Evolutionary conservation across 2,329 filamentous ascomycete species (phyloP).

Genomic region (Sclerotinia minor): DNA sequence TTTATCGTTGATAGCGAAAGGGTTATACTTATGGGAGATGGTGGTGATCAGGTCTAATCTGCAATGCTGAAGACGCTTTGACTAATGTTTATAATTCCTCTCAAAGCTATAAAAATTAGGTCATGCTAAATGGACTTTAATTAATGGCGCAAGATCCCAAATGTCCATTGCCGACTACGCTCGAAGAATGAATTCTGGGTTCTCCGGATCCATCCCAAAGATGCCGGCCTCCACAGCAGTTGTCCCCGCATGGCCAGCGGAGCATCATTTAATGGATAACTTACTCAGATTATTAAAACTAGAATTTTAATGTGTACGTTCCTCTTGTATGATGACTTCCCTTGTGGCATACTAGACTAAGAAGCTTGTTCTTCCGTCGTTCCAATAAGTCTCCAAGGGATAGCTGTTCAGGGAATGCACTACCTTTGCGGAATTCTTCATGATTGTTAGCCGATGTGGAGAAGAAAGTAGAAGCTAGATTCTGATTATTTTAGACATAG

Average conservation of each 20-base stretch:
- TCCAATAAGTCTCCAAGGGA: slow-evolving; percentile 77
- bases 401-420: slow-evolving; percentile 84
- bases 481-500: slow-evolving; percentile 43
- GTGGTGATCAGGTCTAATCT: no score
- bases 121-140: no score
- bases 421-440: slow-evolving; percentile 94
- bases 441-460: slow-evolving; percentile 74
- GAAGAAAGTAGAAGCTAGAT: slow-evolving; percentile 71
- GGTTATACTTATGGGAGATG: slow-evolving; percentile 48
- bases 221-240: no score
- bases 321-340: slow-evolving; percentile 76
- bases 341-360: slow-evolving; percentile 89
- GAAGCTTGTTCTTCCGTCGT: slow-evolving; percentile 77
- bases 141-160: background rate
- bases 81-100: no score
- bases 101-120: no score
- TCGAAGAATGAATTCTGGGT: background rate
- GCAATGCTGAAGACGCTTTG: no score
- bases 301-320: slow-evolving; percentile 60
- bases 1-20: slow-evolving; percentile 51
- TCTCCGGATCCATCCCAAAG: no score
- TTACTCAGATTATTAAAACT: slow-evolving; percentile 57
- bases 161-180: background rate
- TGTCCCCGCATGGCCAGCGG: background rate
- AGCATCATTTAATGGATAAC: background rate